Percentiles rank a stretch among this genome's conserved stretches.
phyloP scores from a whole-genome alignment of 2,329 filamentous ascomycete species.

The Talaromyces piceae region DNA sequence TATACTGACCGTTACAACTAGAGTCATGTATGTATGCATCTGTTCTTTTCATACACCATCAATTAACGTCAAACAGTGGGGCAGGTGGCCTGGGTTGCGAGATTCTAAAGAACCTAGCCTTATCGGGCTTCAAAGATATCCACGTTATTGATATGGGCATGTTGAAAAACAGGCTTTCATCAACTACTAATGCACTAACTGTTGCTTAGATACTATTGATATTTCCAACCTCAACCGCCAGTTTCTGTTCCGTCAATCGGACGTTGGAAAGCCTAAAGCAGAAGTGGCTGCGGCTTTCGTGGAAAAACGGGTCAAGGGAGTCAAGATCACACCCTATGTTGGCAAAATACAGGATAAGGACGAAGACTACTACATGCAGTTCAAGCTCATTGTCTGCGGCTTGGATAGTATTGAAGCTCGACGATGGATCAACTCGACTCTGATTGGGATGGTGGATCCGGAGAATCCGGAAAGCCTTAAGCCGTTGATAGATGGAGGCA shows the following conservation, averaged over 20 bases:
- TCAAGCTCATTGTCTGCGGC: conserved; percentile 87
- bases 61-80: conserved; percentile 54
- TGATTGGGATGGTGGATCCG: conserved; percentile 82
- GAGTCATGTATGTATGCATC: conserved; percentile 43
- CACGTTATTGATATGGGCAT: conserved; percentile 98
- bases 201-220: conserved; percentile 78
- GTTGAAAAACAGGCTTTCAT: conserved; percentile 14
- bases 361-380: conserved; percentile 93
- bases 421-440: conserved; percentile 95
- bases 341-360: conserved; percentile 96
- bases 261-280: conserved; percentile 91
- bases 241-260: conserved; percentile 84
- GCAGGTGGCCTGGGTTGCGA: conserved; percentile 93
- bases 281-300: conserved; percentile 90
- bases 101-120: conserved; percentile 88
- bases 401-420: conserved; percentile 94
- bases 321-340: conserved; percentile 89
- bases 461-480: conserved; percentile 80
- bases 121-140: conserved; percentile 93
- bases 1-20: conserved; percentile 25
- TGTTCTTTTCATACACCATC: not conserved
- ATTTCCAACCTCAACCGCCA: conserved; percentile 97
- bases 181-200: conserved; percentile 14
- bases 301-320: conserved; percentile 77
- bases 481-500: conserved; percentile 91